These are phyloP conservation scores for Trichomonas tenax DNA, from an alignment of 208 protist genomes.

Conservation along the genomic window DNA sequence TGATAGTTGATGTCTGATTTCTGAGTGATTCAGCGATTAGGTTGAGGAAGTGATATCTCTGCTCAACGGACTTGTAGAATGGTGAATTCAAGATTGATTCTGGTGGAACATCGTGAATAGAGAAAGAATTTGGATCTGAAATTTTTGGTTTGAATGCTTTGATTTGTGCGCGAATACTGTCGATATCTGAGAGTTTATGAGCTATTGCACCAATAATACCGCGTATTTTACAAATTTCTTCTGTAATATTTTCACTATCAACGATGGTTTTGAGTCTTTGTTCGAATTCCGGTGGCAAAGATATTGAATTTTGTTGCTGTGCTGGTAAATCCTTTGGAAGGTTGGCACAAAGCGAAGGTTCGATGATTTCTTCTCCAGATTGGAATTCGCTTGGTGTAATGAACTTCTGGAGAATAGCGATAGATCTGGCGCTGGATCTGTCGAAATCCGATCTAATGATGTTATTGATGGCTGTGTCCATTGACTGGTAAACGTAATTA, in stretches of 20 bases:
- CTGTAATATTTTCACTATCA: not conserved
- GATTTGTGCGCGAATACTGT: not conserved
- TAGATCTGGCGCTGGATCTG: not conserved
- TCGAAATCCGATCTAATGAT: not conserved
- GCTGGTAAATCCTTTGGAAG: not conserved
- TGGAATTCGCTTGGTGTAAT: not conserved
- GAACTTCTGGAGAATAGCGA: not conserved
- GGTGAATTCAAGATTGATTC: not conserved
- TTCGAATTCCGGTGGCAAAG: not conserved
- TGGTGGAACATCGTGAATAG: not conserved
- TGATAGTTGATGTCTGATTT: not conserved
- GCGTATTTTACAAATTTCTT: not conserved
- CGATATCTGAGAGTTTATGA: not conserved
- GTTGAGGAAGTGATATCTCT: not conserved
- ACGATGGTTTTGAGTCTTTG: not conserved
- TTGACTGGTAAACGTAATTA: not conserved
- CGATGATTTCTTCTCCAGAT: not conserved
- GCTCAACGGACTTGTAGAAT: not conserved
- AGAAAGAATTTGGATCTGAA: not conserved
- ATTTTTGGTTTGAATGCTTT: not conserved
- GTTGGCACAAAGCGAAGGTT: not conserved
- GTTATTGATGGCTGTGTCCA: not conserved
- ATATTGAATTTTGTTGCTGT: not conserved
- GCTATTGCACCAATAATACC: not conserved
- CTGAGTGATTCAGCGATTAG: not conserved